Percentiles rank a stretch among this genome's conserved stretches.
These are phyloP conservation scores for Sarcomyxa edulis DNA, from an alignment of 768 basidiomycete genomes.

Conservation along the genomic window DNA sequence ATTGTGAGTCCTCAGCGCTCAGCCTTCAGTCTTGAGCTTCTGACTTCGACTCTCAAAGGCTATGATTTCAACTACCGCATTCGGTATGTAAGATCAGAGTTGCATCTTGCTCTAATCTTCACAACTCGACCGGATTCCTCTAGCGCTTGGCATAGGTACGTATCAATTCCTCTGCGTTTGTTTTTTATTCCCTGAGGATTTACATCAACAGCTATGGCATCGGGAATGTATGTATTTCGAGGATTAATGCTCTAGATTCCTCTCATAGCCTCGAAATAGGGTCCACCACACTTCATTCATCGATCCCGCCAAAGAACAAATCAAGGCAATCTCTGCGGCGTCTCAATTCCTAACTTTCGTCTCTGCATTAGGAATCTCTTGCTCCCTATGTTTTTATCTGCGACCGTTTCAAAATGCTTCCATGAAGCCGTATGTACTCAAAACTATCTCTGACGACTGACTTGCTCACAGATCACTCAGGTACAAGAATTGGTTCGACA, in stretches of 20 bases:
- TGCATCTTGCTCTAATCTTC: background rate
- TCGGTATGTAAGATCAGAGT: conserved; percentile 7
- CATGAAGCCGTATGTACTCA: conserved; percentile 7
- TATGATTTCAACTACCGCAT: conserved; percentile 10
- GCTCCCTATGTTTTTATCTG: conserved; percentile 10
- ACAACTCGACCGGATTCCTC: background rate
- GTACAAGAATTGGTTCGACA: conserved; percentile 12
- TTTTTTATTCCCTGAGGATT: too few species aligned
- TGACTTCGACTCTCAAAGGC: conserved; percentile 7
- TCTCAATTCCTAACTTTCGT: conserved; percentile 12
- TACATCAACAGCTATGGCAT: too few species aligned
- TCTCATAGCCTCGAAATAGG: too few species aligned
- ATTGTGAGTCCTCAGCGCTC: conserved; percentile 7
- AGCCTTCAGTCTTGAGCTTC: background rate
- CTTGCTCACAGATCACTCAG: background rate
- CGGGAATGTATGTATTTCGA: too few species aligned
- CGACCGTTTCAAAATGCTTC: conserved; percentile 7
- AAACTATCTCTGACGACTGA: background rate
- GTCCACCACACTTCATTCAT: too few species aligned
- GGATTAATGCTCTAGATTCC: too few species aligned
- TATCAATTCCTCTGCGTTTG: too few species aligned
- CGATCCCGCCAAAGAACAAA: too few species aligned
- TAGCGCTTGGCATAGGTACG: conserved; percentile 14
- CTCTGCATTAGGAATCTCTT: conserved; percentile 9
- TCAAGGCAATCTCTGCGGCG: too few species aligned